A percentile compares a stretch with the other conserved stretches of the same genome.
Conservation (phyloP, 305 asterid genomes). For the Solanum aculeatissimum region DNA sequence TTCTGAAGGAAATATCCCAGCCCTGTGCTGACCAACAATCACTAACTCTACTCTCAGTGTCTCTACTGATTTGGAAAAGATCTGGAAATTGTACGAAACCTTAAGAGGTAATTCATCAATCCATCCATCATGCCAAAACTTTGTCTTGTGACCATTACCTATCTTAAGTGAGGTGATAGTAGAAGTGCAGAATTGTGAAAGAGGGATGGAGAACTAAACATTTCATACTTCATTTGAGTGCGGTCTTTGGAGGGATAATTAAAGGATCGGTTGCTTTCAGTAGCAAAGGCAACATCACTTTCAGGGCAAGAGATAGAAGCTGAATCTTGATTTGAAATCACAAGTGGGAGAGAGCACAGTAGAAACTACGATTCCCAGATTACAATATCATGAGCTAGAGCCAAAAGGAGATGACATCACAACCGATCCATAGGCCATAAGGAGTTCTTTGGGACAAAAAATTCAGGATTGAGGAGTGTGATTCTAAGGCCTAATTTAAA, state of each 20-base stretch:
- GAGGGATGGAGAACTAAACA: background rate
- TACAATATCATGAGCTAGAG: background rate
- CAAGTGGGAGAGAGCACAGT: background rate
- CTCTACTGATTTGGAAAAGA: too few species aligned
- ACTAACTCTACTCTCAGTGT: too few species aligned
- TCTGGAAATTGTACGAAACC: too few species aligned
- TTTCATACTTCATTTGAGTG: background rate
- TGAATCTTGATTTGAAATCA: background rate
- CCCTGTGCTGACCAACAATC: too few species aligned
- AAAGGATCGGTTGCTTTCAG: background rate
- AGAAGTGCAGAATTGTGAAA: background rate
- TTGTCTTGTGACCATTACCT: too few species aligned
- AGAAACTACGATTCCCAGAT: background rate
- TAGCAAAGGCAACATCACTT: background rate
- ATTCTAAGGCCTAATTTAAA: background rate
- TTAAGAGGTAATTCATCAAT: too few species aligned
- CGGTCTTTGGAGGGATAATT: background rate
- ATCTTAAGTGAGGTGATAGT: background rate
- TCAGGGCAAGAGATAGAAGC: background rate
- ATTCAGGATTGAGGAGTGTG: background rate
- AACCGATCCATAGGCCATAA: background rate
- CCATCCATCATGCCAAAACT: too few species aligned
- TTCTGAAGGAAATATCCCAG: too few species aligned
- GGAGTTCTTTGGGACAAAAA: background rate
- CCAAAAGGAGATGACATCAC: background rate